phyloP scores from a whole-genome alignment of 2,329 filamentous ascomycete genomes.

The Alternaria longipes region DNA sequence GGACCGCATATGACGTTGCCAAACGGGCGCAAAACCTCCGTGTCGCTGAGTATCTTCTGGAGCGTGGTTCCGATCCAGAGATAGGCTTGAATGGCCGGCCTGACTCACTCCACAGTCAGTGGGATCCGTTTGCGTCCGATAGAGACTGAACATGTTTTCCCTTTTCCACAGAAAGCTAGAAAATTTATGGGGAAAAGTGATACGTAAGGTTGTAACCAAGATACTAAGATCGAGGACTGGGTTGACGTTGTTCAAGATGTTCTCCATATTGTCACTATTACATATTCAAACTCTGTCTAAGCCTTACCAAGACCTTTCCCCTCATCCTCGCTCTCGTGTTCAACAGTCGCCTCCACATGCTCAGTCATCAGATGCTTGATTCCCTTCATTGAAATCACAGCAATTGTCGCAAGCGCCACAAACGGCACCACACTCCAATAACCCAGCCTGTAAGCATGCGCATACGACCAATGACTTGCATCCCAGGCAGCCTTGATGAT shows the following conservation, averaged over 20 bases:
- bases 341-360: constrained; percentile 45
- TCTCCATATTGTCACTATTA: rapidly evolving
- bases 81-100: too few species aligned
- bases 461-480: constrained; percentile 44
- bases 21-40: rapidly evolving
- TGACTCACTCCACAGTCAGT: too few species aligned
- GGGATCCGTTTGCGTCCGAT: too few species aligned
- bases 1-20: too few species aligned
- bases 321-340: constrained; percentile 29
- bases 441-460: constrained; percentile 39
- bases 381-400: constrained; percentile 39
- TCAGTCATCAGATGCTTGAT: constrained; percentile 44
- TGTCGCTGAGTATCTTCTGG: too few species aligned
- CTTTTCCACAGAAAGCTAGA: too few species aligned
- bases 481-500: constrained; percentile 34
- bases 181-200: too few species aligned
- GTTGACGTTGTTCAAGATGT: too few species aligned
- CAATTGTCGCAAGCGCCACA: constrained; percentile 37
- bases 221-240: too few species aligned
- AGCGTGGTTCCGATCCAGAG: too few species aligned
- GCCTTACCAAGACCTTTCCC: constrained; percentile 4
- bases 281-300: not conserved
- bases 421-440: constrained; percentile 47
- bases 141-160: too few species aligned
- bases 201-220: too few species aligned